Evolutionary conservation across 2,329 filamentous ascomycete species (phyloP).

Genomic region (Teratosphaeria gauchensis): DNA sequence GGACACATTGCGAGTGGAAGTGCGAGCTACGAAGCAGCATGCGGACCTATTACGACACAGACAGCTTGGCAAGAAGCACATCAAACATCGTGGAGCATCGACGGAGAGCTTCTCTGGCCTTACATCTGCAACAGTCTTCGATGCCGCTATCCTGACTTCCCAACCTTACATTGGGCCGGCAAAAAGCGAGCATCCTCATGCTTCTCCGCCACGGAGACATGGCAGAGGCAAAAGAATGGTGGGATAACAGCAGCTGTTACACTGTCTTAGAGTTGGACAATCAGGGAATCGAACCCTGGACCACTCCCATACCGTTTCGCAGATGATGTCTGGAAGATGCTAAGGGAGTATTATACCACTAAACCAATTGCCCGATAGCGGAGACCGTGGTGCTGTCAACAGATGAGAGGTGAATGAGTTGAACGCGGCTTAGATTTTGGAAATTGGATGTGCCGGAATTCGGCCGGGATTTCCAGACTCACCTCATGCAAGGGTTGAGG

Average conservation of each 20-base stretch:
- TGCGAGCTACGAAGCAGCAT: background rate
- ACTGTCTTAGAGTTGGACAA: background rate
- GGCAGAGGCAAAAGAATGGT: background rate
- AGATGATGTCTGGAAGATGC: background rate
- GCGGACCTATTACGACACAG: background rate
- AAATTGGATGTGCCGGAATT: background rate
- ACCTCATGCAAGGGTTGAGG: too few relatives aligned
- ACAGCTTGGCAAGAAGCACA: background rate
- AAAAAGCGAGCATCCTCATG: background rate
- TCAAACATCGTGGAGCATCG: background rate
- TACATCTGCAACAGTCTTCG: background rate
- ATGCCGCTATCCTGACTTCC: background rate
- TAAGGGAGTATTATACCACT: background rate
- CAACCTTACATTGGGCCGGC: background rate
- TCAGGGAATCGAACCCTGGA: background rate
- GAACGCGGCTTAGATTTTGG: background rate
- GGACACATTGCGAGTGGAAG: background rate
- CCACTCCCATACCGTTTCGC: background rate
- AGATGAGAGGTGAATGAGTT: background rate
- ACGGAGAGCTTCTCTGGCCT: background rate
- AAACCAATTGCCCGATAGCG: background rate
- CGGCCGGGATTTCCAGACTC: background rate
- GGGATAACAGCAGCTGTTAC: too few relatives aligned
- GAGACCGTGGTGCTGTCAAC: background rate
- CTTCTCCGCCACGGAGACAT: background rate